Conservation (phyloP, 345 rosid species). For the Lumnitzera littorea region DNA sequence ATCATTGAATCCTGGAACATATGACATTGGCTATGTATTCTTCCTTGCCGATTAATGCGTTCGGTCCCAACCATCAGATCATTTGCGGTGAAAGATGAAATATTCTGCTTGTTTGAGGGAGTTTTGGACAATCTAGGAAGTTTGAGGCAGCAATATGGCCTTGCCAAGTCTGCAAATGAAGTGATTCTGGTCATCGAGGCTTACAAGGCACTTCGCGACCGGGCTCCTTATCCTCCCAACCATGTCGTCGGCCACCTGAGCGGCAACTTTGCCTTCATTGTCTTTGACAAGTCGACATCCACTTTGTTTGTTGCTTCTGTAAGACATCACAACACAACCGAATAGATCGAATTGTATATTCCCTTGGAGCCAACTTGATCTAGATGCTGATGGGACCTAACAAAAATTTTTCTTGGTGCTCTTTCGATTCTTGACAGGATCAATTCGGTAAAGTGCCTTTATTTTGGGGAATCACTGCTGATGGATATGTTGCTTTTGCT, state of each 20-base stretch:
- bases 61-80: conserved; percentile 36
- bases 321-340: conserved; percentile 3
- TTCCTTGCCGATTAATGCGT: too few species aligned
- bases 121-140: conserved; percentile 86
- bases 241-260: conserved; percentile 84
- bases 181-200: conserved; percentile 83
- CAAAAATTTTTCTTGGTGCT: neutral
- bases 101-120: conserved; percentile 88
- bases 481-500: conserved; percentile 84
- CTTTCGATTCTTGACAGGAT: conserved; percentile 38
- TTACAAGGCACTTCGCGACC: conserved; percentile 88
- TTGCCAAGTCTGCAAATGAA: conserved; percentile 70
- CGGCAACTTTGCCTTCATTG: conserved; percentile 79
- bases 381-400: conserved; percentile 1
- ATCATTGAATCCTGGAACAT: too few species aligned
- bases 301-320: conserved; percentile 63
- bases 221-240: conserved; percentile 86
- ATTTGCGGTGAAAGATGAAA: conserved; percentile 86
- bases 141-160: conserved; percentile 83
- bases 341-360: neutral
- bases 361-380: too few species aligned
- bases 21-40: too few species aligned
- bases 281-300: conserved; percentile 77
- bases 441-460: conserved; percentile 84
- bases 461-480: conserved; percentile 95